Base-by-base conservation (phyloP, 1,284 basidiomycete genomes). In the Blastosporella zonata region DNA sequence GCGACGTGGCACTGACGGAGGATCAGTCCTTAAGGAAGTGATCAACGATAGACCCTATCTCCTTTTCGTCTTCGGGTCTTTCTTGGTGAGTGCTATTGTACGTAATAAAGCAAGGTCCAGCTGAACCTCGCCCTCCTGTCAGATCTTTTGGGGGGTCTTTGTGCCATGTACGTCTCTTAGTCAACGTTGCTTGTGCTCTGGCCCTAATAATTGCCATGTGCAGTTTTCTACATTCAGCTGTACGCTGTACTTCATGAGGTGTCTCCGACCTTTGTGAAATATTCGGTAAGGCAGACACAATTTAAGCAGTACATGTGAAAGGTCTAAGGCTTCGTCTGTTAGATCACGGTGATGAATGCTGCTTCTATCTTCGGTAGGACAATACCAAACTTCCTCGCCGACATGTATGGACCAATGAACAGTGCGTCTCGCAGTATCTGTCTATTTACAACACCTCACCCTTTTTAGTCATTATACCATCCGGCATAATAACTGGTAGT, bases 151-250 rank as follows among this genome's bases (percentile, higher is more conserved):
- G 68, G 70, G 70, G 22, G 54, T 66, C 10, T 72, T 70, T 48
- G 62, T 71, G 15, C 70, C 70, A 23, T 68, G 66, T 67, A 56
- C 8, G 63, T 18, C 4, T 17, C 5, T 15, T 4, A 15, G 6
- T 18, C 15, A 18, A 17, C 15, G 3, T 34, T 18, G 17, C 5
- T 6, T 34, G 5, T 2, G 5, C 6, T 21, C 27, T 29, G n/a
- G 18, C 15, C 39, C 27, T 35, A 34, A 50, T 47, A 4, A 49
- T 15, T 12, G 15, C 17, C 10, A 8, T 27, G 8, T 13, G 22
- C 37, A 69, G 67, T 72, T 49, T 74, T 75, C 57, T 76, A 75
- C 54, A 62, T 76, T 15, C 72, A 76, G 49, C 62, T 75, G 6
- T 73, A 68, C 51, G 63, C 71, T 23, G 62, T 63, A 12, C 52